Percentiles rank a stretch among this genome's conserved stretches.
These are phyloP conservation scores for Leptomonas pyrrhocoris DNA, from an alignment of 208 protist species.

Conservation along the genomic window DNA sequence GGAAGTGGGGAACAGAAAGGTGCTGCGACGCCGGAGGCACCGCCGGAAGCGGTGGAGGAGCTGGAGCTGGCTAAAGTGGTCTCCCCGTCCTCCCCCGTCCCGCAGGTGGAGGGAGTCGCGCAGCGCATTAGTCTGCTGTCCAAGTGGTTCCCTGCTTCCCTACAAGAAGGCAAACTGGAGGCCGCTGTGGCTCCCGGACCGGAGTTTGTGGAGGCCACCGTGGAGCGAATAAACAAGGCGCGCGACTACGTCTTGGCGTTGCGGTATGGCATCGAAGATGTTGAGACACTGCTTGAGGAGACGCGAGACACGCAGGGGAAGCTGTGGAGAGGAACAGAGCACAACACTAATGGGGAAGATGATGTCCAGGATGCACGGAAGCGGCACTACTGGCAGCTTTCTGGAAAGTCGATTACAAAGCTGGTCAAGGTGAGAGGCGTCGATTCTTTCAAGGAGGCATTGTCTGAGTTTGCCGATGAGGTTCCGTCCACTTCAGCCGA, in stretches of 20 bases:
- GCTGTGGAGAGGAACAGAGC: not conserved
- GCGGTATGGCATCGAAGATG: slow-evolving; percentile 68
- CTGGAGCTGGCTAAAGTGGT: slow-evolving; percentile 21
- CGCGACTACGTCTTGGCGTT: slow-evolving; percentile 69
- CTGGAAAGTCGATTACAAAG: slow-evolving; percentile 8
- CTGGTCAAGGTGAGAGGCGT: slow-evolving; percentile 12
- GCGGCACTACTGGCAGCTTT: slow-evolving; percentile 19
- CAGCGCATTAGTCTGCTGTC: slow-evolving; percentile 54
- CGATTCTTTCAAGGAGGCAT: slow-evolving; percentile 13
- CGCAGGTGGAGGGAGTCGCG: slow-evolving; percentile 21
- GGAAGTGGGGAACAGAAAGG: no score
- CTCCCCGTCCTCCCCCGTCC: slow-evolving; percentile 18
- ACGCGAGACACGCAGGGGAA: slow-evolving; percentile 2
- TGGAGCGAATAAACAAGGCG: slow-evolving; percentile 49
- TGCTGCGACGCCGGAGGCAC: no score
- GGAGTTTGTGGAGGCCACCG: slow-evolving; percentile 46
- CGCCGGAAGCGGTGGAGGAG: no score
- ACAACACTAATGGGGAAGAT: not conserved
- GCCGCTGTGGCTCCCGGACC: slow-evolving; percentile 45
- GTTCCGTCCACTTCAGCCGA: not conserved
- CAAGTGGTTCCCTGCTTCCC: slow-evolving; percentile 75
- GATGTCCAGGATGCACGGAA: not conserved
- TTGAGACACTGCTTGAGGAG: slow-evolving; percentile 39
- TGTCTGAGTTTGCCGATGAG: slow-evolving; percentile 28
- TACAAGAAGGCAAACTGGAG: slow-evolving; percentile 69